A percentile compares a stretch with the other conserved stretches of the same genome.
Evolutionary conservation across 306 rosid species (phyloP).

Genomic region (cucumber (Cucumis sativus)): Cucumber_9930_V3 NC_026657.2:10014001-10014500

Average conservation of each 20-base stretch:
- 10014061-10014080: not conserved
- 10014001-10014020: not conserved
- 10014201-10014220: not conserved
- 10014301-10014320: not conserved
- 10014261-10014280: not conserved
- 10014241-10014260: not conserved
- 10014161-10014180: not conserved
- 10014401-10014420: not conserved
- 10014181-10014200: not conserved
- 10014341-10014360: too few relatives aligned
- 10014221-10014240: not conserved
- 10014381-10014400: not conserved
- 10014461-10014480: not conserved
- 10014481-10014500: not conserved
- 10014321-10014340: not conserved
- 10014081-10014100: not conserved
- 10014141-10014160: not conserved
- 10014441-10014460: not conserved
- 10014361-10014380: not conserved
- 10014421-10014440: not conserved
- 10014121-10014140: not conserved
- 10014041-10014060: not conserved
- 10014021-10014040: not conserved
- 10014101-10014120: not conserved
- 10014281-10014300: not conserved